phyloP scores from a whole-genome alignment of 257 asterid genomes.

The Salvia splendens region DNA sequence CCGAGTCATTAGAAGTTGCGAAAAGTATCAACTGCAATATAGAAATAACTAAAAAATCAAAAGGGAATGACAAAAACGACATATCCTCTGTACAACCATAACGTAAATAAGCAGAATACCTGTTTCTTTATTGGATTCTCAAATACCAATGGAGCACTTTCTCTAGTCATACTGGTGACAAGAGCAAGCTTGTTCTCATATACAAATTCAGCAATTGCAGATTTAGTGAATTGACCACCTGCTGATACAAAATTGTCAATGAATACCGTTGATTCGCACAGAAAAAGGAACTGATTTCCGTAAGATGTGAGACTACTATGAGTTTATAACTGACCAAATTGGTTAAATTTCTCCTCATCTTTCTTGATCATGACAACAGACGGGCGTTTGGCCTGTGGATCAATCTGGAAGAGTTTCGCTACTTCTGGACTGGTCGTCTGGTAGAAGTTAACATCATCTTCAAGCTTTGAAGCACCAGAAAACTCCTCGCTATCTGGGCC shows the following conservation, averaged over 20 bases:
- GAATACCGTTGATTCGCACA: neutral
- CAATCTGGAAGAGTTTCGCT: conserved; percentile 72
- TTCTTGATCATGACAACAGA: conserved; percentile 70
- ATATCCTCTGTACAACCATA: neutral
- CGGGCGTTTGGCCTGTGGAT: conserved; percentile 61
- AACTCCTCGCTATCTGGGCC: conserved; percentile 73
- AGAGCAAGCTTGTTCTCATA: conserved; percentile 81
- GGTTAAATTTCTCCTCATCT: conserved; percentile 61
- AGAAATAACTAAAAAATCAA: conserved; percentile 30
- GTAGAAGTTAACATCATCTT: conserved; percentile 70
- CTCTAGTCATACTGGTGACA: conserved; percentile 71
- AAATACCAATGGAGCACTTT: conserved; percentile 70
- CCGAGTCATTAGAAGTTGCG: conserved; percentile 64
- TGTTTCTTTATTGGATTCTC: conserved; percentile 96
- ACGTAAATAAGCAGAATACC: conserved; percentile 43
- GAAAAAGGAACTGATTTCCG: neutral
- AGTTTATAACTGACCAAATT: conserved; percentile 53
- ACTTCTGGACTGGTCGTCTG: conserved; percentile 72
- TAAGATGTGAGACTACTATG: neutral
- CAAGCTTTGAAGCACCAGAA: conserved; percentile 73
- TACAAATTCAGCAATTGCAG: conserved; percentile 81
- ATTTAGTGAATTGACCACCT: conserved; percentile 75
- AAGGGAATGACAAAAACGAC: neutral
- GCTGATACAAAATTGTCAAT: conserved; percentile 19
- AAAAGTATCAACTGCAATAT: conserved; percentile 74